Percentiles rank a stretch among this genome's conserved stretches.
Conservation (phyloP, 2,329 filamentous ascomycete genomes). For the Penicillium italicum region DNA sequence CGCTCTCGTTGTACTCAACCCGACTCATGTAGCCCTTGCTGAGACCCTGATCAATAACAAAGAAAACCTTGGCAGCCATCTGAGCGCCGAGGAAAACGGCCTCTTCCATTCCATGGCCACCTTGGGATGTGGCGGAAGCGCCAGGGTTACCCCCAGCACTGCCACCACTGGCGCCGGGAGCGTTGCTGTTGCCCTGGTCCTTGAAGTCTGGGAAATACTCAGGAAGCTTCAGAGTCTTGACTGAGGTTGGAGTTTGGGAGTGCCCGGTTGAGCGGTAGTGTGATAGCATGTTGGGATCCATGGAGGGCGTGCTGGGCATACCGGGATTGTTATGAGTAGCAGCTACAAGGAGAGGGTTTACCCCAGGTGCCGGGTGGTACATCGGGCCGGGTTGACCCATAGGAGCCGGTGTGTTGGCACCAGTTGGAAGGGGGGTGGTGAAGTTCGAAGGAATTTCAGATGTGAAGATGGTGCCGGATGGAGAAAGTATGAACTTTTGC, state of each 20-base stretch:
- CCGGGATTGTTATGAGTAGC: constrained; percentile 60
- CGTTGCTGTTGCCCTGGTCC: constrained; percentile 53
- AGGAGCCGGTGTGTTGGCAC: constrained; percentile 71
- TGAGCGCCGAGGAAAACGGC: constrained; percentile 82
- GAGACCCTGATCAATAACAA: constrained; percentile 63
- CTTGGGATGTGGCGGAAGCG: constrained; percentile 37
- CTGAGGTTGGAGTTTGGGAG: constrained; percentile 75
- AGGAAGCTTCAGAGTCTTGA: constrained; percentile 73
- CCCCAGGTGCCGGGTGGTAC: constrained; percentile 57
- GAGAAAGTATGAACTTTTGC: constrained; percentile 83
- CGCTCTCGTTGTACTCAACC: constrained; percentile 65
- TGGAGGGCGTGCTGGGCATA: constrained; percentile 38
- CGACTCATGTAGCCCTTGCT: constrained; percentile 68
- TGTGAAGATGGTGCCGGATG: constrained; percentile 93
- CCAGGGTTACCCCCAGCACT: constrained; percentile 29
- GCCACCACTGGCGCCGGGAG: constrained; percentile 29
- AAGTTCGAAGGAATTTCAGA: constrained; percentile 93
- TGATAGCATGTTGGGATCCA: constrained; percentile 32
- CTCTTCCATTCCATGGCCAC: constrained; percentile 64
- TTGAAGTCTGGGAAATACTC: constrained; percentile 91
- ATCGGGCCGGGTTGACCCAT: constrained; percentile 47
- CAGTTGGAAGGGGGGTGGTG: constrained; percentile 84
- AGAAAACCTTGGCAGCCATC: constrained; percentile 73
- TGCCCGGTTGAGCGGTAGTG: constrained; percentile 60
- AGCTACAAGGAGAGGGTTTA: constrained; percentile 88